These are phyloP conservation scores for Aspergillus avenaceus DNA, from an alignment of 495 filamentous ascomycete species.

Conservation along the genomic window DNA sequence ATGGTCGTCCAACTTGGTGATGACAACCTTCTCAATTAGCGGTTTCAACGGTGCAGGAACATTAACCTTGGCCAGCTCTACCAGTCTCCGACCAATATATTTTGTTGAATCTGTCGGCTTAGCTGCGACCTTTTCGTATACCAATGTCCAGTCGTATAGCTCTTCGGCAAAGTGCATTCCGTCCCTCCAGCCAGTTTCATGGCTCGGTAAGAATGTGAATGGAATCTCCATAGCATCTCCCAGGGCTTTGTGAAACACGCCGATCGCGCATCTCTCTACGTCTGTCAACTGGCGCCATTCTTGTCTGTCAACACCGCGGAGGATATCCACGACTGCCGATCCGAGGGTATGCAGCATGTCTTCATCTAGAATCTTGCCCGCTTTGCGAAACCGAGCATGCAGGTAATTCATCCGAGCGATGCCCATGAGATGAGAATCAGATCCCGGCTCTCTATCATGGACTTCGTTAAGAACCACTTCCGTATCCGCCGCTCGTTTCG, in stretches of 20 bases:
- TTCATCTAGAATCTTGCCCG: conserved; percentile 34
- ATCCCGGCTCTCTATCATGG: conserved; percentile 14
- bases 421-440: conserved; percentile 2
- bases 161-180: conserved; percentile 51
- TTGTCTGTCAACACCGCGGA: conserved; percentile 29
- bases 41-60: not conserved
- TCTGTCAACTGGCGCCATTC: conserved; percentile 38
- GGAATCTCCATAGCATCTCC: conserved; percentile 26
- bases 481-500: conserved; percentile 35
- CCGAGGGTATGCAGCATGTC: conserved; percentile 43
- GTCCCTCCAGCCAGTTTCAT: conserved; percentile 42
- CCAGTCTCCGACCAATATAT: not conserved
- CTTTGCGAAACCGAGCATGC: conserved; percentile 44
- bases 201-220: conserved; percentile 22
- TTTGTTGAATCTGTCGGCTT: conserved; percentile 3
- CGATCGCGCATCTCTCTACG: conserved; percentile 33
- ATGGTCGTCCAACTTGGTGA: conserved; percentile 3
- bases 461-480: conserved; percentile 28
- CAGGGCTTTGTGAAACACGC: conserved; percentile 38
- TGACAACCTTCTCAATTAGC: conserved; percentile 1
- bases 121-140: conserved; percentile 36
- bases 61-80: conserved; percentile 3
- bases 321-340: conserved; percentile 39
- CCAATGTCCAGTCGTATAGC: conserved; percentile 39
- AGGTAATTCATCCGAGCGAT: conserved; percentile 57